phyloP scores from a whole-genome alignment of 805 yeast genomes.

The Lipomyces yamanashiensis region DNA sequence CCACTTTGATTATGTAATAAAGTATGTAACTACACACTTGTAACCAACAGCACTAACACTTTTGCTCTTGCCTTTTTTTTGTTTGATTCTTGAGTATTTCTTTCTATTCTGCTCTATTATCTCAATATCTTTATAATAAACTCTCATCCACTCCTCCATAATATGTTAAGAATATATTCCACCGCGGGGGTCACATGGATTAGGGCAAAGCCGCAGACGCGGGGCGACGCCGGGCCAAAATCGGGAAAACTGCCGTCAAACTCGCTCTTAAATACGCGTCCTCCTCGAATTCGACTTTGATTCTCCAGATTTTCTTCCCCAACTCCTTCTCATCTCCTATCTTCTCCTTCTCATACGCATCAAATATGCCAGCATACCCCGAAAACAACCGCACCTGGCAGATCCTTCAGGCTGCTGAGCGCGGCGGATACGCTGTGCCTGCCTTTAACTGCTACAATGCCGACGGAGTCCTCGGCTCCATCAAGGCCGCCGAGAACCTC shows the following conservation, averaged over 20 bases:
- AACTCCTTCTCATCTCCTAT: background rate
- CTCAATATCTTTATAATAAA: too few species aligned
- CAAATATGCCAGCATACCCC: constrained; percentile 29
- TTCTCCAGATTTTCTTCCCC: constrained; percentile 10
- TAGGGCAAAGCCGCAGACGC: constrained; percentile 15
- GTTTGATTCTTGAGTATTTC: background rate
- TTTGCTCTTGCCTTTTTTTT: background rate
- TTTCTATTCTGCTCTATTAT: background rate
- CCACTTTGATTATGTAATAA: background rate
- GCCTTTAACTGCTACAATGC: constrained; percentile 47
- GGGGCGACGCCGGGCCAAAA: constrained; percentile 12
- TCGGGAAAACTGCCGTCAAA: constrained; percentile 9
- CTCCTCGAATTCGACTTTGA: background rate
- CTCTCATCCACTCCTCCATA: too few species aligned
- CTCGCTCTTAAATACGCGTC: background rate
- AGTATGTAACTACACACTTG: background rate
- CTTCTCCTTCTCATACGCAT: background rate
- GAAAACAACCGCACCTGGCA: constrained; percentile 42
- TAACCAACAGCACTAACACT: too few species aligned
- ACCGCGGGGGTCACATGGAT: background rate
- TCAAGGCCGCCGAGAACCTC: constrained; percentile 47
- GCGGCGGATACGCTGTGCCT: constrained; percentile 45
- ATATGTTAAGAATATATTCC: background rate
- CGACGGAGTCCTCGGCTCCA: constrained; percentile 47
- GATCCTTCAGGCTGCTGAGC: constrained; percentile 45